Percentiles rank a stretch among this genome's conserved stretches.
phyloP scores from a whole-genome alignment of 164 flowering plant species.

The Magnolia kwangsiensis region DNA sequence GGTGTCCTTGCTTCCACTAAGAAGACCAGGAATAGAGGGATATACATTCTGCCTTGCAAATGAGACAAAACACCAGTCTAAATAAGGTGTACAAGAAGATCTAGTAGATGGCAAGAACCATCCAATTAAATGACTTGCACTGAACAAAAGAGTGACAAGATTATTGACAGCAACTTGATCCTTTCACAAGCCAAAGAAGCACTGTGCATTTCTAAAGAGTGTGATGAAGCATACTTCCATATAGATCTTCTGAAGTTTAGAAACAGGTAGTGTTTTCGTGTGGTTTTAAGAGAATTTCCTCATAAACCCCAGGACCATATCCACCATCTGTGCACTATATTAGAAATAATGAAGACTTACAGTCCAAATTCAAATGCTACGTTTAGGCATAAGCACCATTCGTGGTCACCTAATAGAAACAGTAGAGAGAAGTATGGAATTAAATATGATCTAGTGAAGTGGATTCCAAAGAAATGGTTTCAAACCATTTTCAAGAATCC shows the following conservation, averaged over 20 bases:
- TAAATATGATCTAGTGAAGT: too few relatives aligned
- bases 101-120: background rate
- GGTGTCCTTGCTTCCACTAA: conserved; percentile 28
- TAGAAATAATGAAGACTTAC: background rate
- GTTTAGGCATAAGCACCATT: background rate
- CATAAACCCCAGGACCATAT: background rate
- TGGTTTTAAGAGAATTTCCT: too few relatives aligned
- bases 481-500: too few relatives aligned
- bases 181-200: background rate
- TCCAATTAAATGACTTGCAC: background rate
- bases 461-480: too few relatives aligned
- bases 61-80: conserved; percentile 6
- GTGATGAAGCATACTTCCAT: background rate
- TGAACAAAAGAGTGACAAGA: conserved; percentile 1
- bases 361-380: background rate
- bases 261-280: too few relatives aligned
- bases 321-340: background rate
- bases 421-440: background rate
- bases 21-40: conserved; percentile 33
- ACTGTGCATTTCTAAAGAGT: background rate
- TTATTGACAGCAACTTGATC: background rate
- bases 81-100: conserved; percentile 1
- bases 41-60: conserved; percentile 40
- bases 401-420: background rate
- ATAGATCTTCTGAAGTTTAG: background rate